Conservation (phyloP, 768 basidiomycete species). For the Lactifluus echinatus region DNA sequence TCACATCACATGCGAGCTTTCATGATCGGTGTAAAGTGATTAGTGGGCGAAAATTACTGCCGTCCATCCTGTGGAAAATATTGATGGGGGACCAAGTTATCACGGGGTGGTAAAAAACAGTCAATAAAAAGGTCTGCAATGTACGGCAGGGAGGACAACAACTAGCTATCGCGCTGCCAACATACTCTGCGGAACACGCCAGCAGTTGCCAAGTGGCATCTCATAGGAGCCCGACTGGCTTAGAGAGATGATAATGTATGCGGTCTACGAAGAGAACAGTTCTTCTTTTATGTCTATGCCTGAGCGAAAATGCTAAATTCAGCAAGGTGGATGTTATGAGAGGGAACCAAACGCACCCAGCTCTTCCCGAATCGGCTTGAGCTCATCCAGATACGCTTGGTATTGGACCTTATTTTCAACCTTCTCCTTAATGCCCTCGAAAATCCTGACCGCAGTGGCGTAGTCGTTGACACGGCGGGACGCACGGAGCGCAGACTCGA, state of each 20-base stretch:
- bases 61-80: neutral
- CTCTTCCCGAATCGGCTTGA: constrained; percentile 83
- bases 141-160: constrained; percentile 1
- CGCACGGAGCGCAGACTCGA: constrained; percentile 83
- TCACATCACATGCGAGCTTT: too few relatives aligned
- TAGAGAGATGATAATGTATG: constrained; percentile 9
- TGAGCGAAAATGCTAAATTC: constrained; percentile 21
- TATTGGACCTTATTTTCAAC: constrained; percentile 97
- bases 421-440: constrained; percentile 95
- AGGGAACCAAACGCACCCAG: constrained; percentile 49
- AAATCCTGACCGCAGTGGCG: constrained; percentile 90
- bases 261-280: constrained; percentile 41
- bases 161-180: constrained; percentile 16
- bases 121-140: constrained; percentile 8
- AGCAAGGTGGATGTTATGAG: neutral
- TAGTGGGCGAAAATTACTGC: neutral
- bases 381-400: constrained; percentile 84
- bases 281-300: constrained; percentile 59
- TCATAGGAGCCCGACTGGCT: neutral
- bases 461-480: constrained; percentile 93
- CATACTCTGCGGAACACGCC: neutral
- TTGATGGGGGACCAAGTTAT: neutral
- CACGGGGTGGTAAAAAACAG: neutral
- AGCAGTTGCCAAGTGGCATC: neutral
- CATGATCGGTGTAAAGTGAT: too few relatives aligned